These are phyloP conservation scores for Emmonsiellopsis sp. DNA, from an alignment of 2,329 filamentous ascomycete genomes.

Conservation along the genomic window DNA sequence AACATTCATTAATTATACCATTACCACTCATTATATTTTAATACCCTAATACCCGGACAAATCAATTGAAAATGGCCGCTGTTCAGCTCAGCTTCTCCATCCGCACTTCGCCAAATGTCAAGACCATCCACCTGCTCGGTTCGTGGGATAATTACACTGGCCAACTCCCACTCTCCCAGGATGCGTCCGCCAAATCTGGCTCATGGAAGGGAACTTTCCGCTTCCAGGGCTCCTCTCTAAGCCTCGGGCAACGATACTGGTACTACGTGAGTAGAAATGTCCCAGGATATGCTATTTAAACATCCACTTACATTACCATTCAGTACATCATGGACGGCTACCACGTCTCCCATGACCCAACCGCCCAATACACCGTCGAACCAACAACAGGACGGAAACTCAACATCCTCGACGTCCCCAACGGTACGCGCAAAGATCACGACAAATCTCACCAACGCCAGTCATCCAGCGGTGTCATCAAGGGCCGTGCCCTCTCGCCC, in stretches of 20 bases:
- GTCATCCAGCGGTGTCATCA: constrained; percentile 56
- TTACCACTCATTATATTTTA: not conserved
- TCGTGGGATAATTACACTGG: constrained; percentile 97
- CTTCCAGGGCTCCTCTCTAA: constrained; percentile 79
- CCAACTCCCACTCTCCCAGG: constrained; percentile 89
- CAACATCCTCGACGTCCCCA: constrained; percentile 92
- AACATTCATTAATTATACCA: constrained; percentile 1
- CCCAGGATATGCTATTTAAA: not conserved
- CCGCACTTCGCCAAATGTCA: constrained; percentile 90
- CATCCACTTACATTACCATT: constrained; percentile 9
- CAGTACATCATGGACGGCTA: constrained; percentile 97
- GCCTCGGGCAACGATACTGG: constrained; percentile 92
- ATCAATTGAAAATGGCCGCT: constrained; percentile 60
- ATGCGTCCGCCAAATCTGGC: constrained; percentile 72
- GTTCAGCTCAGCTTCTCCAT: constrained; percentile 93
- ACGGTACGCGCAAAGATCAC: constrained; percentile 35
- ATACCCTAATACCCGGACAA: constrained; percentile 7
- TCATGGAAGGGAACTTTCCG: constrained; percentile 95
- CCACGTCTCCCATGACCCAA: constrained; percentile 93
- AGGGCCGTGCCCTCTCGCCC: constrained; percentile 77
- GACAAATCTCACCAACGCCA: constrained; percentile 36
- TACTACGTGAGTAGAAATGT: constrained; percentile 60
- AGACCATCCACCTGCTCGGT: constrained; percentile 93
- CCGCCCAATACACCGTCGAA: constrained; percentile 79
- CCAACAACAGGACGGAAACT: constrained; percentile 93